A percentile compares a stretch with the other conserved stretches of the same genome.
These are phyloP conservation scores for Trichosphaerium sp. DNA, from an alignment of 78 protist species.

Conservation along the genomic window DNA sequence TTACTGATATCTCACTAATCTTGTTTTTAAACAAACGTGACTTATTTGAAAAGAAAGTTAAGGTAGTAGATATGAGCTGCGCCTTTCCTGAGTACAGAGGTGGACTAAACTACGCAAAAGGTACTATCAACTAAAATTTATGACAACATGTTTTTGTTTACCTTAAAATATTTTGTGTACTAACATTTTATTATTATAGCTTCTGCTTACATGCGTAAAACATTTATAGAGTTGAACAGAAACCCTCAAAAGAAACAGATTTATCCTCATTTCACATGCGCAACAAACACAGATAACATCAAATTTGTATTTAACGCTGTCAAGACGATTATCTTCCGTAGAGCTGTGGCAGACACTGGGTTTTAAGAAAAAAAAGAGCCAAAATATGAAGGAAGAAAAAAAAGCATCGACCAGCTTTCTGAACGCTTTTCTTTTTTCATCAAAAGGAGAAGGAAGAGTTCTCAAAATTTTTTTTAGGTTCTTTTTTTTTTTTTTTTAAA, in stretches of 20 bases:
- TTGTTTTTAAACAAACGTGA: conserved; percentile 63
- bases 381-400: too few relatives aligned
- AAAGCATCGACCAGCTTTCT: too few relatives aligned
- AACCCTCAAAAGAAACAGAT: conserved; percentile 31
- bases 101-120: conserved; percentile 51
- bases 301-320: conserved; percentile 63
- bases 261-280: conserved; percentile 70
- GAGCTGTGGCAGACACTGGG: too few relatives aligned
- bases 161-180: too few relatives aligned
- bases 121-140: too few relatives aligned
- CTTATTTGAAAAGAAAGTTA: conserved; percentile 59
- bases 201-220: conserved; percentile 38
- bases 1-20: conserved; percentile 52
- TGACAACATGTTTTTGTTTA: too few relatives aligned
- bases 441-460: too few relatives aligned
- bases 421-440: too few relatives aligned
- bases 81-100: conserved; percentile 66
- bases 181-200: too few relatives aligned
- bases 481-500: too few relatives aligned
- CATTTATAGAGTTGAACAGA: conserved; percentile 41
- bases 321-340: conserved; percentile 52
- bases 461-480: too few relatives aligned
- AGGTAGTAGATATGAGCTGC: conserved; percentile 43
- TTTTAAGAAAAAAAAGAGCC: too few relatives aligned
- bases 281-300: conserved; percentile 68